phyloP scores from a whole-genome alignment of 1,284 basidiomycete species.

The Amylostereum areolatum region DNA sequence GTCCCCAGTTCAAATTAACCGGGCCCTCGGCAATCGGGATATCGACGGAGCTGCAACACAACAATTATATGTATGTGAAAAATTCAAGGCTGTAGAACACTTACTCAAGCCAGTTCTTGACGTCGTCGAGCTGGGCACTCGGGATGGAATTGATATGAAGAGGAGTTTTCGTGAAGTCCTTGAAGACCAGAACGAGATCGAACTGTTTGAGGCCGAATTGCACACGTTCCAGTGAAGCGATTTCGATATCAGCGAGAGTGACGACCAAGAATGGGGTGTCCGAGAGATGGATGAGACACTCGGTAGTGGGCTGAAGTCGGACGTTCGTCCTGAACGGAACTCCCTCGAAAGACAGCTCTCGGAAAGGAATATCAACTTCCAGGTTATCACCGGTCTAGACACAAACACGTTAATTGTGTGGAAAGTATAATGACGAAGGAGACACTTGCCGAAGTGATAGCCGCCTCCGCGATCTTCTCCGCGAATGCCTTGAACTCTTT shows the following conservation, averaged over 20 bases:
- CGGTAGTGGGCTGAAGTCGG: conserved; percentile 92
- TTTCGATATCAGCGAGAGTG: conserved; percentile 91
- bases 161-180: conserved; percentile 90
- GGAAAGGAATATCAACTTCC: conserved; percentile 95
- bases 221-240: conserved; percentile 95
- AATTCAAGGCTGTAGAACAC: conserved; percentile 24
- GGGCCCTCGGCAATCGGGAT: conserved; percentile 95
- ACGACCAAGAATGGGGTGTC: conserved; percentile 97
- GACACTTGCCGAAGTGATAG: conserved; percentile 56
- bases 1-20: conserved; percentile 97
- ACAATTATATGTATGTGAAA: conserved; percentile 8
- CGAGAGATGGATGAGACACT: conserved; percentile 93
- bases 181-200: conserved; percentile 94
- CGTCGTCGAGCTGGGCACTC: conserved; percentile 86
- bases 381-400: conserved; percentile 74
- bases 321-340: conserved; percentile 96
- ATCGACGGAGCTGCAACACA: conserved; percentile 75
- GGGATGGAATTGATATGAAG: conserved; percentile 96
- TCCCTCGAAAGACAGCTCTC: conserved; percentile 95
- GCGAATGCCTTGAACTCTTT: conserved; percentile 95
- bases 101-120: conserved; percentile 98
- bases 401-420: conserved; percentile 9
- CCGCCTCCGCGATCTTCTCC: conserved; percentile 88
- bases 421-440: conserved; percentile 1
- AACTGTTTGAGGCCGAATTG: conserved; percentile 97